Evolutionary conservation across 2,329 filamentous ascomycete species (phyloP), one percentile per base, ranked within the genome.

Genomic region (Colletotrichum sp.): DNA sequence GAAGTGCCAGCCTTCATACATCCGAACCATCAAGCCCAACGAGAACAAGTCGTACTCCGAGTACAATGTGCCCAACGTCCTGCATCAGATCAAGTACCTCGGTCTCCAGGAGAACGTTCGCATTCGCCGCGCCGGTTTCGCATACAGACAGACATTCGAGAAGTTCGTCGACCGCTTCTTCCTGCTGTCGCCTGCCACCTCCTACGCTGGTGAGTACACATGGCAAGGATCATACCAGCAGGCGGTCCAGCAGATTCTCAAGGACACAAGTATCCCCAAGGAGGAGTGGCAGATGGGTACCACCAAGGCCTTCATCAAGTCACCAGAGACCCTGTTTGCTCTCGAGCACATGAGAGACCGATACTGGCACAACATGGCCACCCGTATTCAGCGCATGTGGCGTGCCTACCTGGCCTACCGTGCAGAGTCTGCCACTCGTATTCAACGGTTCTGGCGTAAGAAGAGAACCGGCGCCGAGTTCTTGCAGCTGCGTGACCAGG

Each of bases 341-440:
- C 89, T 99, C 13, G 97, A 99, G 85, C 96, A 98, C 74, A 99
- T 99, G 96, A 92, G 97, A 82, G 97, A 99, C 83, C 91, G 95
- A 72, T 99, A 99, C 86, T 99, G 96, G 96, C 96, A 99, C 86
- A 99, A 99, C 86, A 99, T 99, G 97, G 97, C 97, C 5, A 98
- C 96, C 76, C 93, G 97, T 75, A 99, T 99, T 76, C 97, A 99
- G 87, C 92, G 97, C 80, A 97, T 98, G 82, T 99, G 97, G 97
- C 92, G 97, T 81, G 98, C 98, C 69, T 99, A 98, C 82, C 90
- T 99, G 55, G 93, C 96, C 7, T 99, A 99, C 85, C 92, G 97
- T 60, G 94, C 93, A 30, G 97, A 99, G 85, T 97, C 95, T 75
- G 97, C 97, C 8, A 98, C 94, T 16, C 92, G 97, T 39, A 99